Base-by-base conservation (phyloP, 371 early-diverging fungal species). In the Umbelopsis sp. region DNA sequence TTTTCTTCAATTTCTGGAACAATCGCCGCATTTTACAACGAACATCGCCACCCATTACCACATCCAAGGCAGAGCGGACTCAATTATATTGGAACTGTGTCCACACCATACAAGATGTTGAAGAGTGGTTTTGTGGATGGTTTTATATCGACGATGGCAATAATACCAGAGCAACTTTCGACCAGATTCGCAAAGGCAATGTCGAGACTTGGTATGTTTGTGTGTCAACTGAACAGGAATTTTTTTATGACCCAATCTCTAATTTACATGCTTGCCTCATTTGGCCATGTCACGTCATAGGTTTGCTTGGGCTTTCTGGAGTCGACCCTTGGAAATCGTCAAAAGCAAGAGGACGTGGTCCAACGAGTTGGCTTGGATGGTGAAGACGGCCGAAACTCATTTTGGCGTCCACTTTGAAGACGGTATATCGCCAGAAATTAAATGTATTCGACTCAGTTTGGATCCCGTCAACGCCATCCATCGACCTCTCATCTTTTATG, bases 401-500 rank as follows among this genome's bases (percentile, higher is more conserved):
- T 82, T 78, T 50, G 51, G 72, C 8, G 50, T 87, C 57, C 62
- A 79, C 44, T 81, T 92, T 44, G 69, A 77, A 38, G 69, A 76
- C 7, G 89, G 89, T 1, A 85, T 82, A 68, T 87, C 90, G 69
- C 84, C 82, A 37, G 76, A 86, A 3, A 67, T 89, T n/a, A 66
- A 76, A 24, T 80, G 88, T 8, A 80, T 86, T 66, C 84, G 87
- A 1, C 74, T 91, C 44, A 85, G 80, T 24, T 80, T 88, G 41
- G 91, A 92, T 65, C 87, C 89, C 3, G 83, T 92, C 18, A 79
- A 86, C 44, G 91, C 92, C 22, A 80, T 84, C 63, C 87, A 87
- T 64, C 84, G 89, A n/a, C 91, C 92, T 5, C 76, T 91, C 46
- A 73, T 80, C 16, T 81, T 90, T 50, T 92, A 92, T 69, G 65